Percentiles rank a stretch among this genome's conserved stretches.
Evolutionary conservation across 495 filamentous ascomycete genomes (phyloP).

Genomic region (Daldinia concentrica): DNA sequence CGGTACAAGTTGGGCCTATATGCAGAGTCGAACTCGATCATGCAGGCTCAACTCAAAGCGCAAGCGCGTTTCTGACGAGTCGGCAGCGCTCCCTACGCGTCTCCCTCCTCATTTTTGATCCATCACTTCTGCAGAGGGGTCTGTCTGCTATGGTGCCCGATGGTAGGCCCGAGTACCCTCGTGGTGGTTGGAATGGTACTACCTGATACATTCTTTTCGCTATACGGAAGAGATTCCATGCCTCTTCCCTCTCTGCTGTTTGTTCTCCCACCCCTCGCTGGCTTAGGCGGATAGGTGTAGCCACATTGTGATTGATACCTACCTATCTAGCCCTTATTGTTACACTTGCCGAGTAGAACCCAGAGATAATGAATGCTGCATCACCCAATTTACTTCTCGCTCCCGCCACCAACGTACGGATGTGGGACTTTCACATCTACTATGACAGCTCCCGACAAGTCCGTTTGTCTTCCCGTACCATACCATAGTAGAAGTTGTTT

Average conservation of each 20-base stretch:
- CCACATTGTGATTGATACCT: conserved; percentile 17
- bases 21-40: conserved; percentile 12
- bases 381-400: conserved; percentile 23
- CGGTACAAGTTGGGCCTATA: neutral
- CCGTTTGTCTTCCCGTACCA: conserved; percentile 34
- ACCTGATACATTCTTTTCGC: conserved; percentile 45
- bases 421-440: conserved; percentile 29
- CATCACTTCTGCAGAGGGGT: conserved; percentile 32
- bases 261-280: conserved; percentile 17
- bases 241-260: conserved; percentile 17
- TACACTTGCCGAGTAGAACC: conserved; percentile 17
- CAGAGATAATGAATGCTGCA: conserved; percentile 21
- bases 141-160: conserved; percentile 21
- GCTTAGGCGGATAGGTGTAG: conserved; percentile 2
- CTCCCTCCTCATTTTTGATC: conserved; percentile 25
- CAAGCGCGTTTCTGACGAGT: conserved; percentile 33
- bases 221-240: conserved; percentile 29
- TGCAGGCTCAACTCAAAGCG: conserved; percentile 23
- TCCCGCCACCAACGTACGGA: conserved; percentile 43
- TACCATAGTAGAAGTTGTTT: conserved; percentile 11
- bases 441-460: conserved; percentile 20
- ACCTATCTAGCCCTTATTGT: conserved; percentile 12
- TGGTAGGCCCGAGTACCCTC: conserved; percentile 43
- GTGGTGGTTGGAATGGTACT: conserved; percentile 46
- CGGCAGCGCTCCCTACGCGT: conserved; percentile 20